Base-by-base conservation (phyloP, 2,329 filamentous ascomycete genomes). In the Cytospora piceicola region DNA sequence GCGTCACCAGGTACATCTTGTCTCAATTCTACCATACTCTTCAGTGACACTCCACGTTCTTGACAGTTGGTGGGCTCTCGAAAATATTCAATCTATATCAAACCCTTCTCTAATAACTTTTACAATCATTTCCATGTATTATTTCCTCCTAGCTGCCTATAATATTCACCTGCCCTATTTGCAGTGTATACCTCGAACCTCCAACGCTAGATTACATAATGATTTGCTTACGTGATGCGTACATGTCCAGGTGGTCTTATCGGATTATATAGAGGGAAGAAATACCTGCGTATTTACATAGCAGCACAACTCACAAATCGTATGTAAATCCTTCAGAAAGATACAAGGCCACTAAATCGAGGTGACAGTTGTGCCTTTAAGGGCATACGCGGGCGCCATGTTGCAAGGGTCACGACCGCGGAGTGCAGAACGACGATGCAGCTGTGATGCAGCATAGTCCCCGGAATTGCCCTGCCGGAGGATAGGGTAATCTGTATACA, bases 1-100 rank as follows among this genome's bases (percentile, higher is more conserved):
- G 53, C 39, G 53, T 57, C 60, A 29, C 60, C 53, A 46, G 60
- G 61, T 63, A 63, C 61, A 39, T 63, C 61, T 63, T 63, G 53
- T 46, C 61, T 63, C 53, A 57, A 27, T 39, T 11, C 42, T 29
- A 51, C 46, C 53, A 63, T 55, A 46, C 53, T 63, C 51, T 55
- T 39, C 39, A 53, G 30, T 39, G 46, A 27, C 39, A 29, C 61
- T 39, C 30, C 29, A 27, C 53, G 34, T 30, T 51, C 52, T 17
- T 39, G 61, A 46, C 53, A 54, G 36, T 30, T 32, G 27, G 30
- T 51, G 39, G 53, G 36, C 53, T 51, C 3, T 32, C 51, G 15
- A 22, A 63, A 29, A 27, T 11, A 52, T 34, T 5, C 42, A 51
- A 36, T 62, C 2, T 15, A 14, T 24, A 29, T 29, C 17, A 30